A percentile compares a stretch with the other conserved stretches of the same genome.
phyloP scores from a whole-genome alignment of 345 rosid species.

The Zanthoxylum bungeanum region DNA sequence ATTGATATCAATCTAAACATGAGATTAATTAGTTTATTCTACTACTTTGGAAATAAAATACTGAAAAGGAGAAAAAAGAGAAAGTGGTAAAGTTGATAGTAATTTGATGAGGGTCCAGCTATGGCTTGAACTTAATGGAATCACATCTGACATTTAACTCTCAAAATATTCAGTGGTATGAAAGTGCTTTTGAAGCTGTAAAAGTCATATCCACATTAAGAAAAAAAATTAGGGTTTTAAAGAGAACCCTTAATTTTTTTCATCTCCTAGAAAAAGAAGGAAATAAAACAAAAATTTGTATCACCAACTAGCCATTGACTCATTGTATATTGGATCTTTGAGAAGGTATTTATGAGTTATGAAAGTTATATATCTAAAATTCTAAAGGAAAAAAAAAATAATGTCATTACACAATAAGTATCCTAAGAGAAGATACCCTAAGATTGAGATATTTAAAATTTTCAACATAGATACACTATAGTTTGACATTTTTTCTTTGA shows the following conservation, averaged over 20 bases:
- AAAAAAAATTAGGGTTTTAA: background rate
- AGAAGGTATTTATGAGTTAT: too few relatives aligned
- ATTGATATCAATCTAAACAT: constrained; percentile 12
- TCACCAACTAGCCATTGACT: background rate
- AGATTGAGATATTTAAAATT: background rate
- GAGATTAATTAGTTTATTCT: background rate
- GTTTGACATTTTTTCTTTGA: background rate
- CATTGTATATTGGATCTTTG: too few relatives aligned
- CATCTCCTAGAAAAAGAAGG: background rate
- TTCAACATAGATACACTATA: background rate
- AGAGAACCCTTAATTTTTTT: background rate
- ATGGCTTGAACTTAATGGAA: constrained; percentile 38
- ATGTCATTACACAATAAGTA: background rate
- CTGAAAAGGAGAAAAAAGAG: constrained; percentile 18
- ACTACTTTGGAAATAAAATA: constrained; percentile 14
- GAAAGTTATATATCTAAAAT: background rate
- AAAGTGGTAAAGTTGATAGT: constrained; percentile 9
- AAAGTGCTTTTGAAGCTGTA: constrained; percentile 10
- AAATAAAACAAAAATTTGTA: background rate
- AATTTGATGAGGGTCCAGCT: constrained; percentile 29
- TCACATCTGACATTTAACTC: constrained; percentile 11
- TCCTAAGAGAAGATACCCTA: background rate
- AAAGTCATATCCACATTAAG: constrained; percentile 17
- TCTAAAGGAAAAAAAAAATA: background rate
- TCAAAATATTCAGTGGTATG: constrained; percentile 8